Evolutionary conservation across 1,139 yeast genomes (phyloP).

Genomic region (Blastobotrys petasosporus): DNA sequence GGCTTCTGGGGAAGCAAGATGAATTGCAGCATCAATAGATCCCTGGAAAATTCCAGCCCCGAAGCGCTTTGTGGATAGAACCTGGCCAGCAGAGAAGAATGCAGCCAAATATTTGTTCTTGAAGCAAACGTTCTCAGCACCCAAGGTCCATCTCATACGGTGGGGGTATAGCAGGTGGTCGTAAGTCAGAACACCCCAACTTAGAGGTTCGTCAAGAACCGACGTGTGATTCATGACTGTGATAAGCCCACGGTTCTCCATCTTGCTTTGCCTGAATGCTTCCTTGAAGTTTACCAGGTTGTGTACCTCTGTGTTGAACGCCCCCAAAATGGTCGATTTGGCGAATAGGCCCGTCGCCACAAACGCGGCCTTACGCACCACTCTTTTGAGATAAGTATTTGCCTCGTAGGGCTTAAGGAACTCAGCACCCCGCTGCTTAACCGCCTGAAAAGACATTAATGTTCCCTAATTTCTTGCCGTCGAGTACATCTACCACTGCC

Average conservation of each 20-base stretch:
- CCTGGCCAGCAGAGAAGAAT: conserved; percentile 84
- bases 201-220: conserved; percentile 85
- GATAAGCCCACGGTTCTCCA: conserved; percentile 65
- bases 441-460: conserved; percentile 67
- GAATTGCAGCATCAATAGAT: conserved; percentile 81
- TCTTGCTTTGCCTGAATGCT: conserved; percentile 56
- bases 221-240: conserved; percentile 98
- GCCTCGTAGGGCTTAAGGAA: conserved; percentile 63
- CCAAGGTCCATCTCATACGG: conserved; percentile 86
- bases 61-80: conserved; percentile 75
- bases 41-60: conserved; percentile 94
- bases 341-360: conserved; percentile 58
- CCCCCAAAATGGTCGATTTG: conserved; percentile 52
- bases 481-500: no score
- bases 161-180: conserved; percentile 56
- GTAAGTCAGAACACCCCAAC: conserved; percentile 79
- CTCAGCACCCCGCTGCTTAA: conserved; percentile 67
- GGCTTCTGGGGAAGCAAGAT: conserved; percentile 48
- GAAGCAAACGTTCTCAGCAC: conserved; percentile 89
- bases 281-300: conserved; percentile 57
- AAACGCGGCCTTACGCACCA: conserved; percentile 65
- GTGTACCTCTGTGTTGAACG: conserved; percentile 58
- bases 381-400: conserved; percentile 53
- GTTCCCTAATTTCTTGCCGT: not conserved
- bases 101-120: conserved; percentile 31